Evolutionary conservation across 1,284 basidiomycete species (phyloP).

Genomic region (Cutaneotrichosporon mucoides): DNA sequence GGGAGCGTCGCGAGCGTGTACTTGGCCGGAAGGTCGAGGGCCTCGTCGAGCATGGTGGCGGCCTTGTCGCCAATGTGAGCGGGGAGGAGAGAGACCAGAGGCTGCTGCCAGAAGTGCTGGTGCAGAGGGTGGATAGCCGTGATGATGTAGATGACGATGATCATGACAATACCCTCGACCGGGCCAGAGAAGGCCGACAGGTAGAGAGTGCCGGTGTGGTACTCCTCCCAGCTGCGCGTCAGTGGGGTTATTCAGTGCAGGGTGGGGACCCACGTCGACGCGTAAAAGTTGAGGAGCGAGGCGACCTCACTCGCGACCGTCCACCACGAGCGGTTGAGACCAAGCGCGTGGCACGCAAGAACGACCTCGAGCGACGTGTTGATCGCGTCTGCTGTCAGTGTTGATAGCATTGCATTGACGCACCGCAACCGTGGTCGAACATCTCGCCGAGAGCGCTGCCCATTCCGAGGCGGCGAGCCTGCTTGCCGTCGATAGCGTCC

Average conservation of each 20-base stretch:
- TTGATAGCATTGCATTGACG: slow-evolving; percentile 11
- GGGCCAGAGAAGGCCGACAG: slow-evolving; percentile 94
- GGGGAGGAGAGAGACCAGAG: slow-evolving; percentile 34
- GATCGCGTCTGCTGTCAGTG: slow-evolving; percentile 63
- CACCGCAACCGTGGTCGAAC: slow-evolving; percentile 72
- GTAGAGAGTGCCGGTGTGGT: slow-evolving; percentile 85
- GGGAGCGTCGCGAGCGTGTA: slow-evolving; percentile 55
- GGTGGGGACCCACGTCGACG: slow-evolving; percentile 48
- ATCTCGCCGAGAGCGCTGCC: slow-evolving; percentile 91
- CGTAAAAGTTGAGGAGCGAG: slow-evolving; percentile 88
- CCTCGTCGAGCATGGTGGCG: slow-evolving; percentile 28
- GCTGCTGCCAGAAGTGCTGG: slow-evolving; percentile 67
- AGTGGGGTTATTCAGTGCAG: background rate
- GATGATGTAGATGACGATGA: slow-evolving; percentile 71
- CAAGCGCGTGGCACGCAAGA: slow-evolving; percentile 76
- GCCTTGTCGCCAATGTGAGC: slow-evolving; percentile 18
- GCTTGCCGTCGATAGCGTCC: slow-evolving; percentile 66
- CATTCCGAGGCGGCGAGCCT: slow-evolving; percentile 92
- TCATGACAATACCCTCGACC: slow-evolving; percentile 91
- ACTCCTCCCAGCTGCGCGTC: slow-evolving; percentile 75
- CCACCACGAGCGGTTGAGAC: slow-evolving; percentile 93
- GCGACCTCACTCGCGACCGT: slow-evolving; percentile 82
- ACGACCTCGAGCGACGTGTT: slow-evolving; percentile 93
- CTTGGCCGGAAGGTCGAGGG: slow-evolving; percentile 25
- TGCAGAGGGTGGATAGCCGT: slow-evolving; percentile 60